Conservation (phyloP, 495 filamentous ascomycete genomes). For the Cladorrhinum samala region DNA sequence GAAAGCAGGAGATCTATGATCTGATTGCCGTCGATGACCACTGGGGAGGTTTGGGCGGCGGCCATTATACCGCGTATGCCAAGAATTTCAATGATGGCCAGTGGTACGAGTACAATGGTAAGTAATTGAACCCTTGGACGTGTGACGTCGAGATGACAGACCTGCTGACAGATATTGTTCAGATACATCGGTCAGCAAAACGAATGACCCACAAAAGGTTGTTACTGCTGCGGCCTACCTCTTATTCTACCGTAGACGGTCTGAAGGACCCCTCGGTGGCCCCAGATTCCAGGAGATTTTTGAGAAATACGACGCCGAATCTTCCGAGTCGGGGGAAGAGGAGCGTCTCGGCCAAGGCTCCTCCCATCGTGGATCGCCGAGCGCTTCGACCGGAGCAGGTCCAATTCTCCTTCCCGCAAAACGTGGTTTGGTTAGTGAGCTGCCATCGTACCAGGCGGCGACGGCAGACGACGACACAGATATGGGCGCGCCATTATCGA, state of each 20-base stretch:
- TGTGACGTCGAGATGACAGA: not conserved
- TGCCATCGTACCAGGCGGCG: conserved; percentile 17
- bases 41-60: conserved; percentile 83
- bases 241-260: conserved; percentile 90
- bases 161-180: conserved; percentile 5
- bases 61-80: conserved; percentile 91
- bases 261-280: conserved; percentile 68
- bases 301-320: conserved; percentile 40
- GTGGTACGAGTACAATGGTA: conserved; percentile 97
- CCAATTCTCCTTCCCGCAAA: conserved; percentile 61
- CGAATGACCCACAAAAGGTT: conserved; percentile 47
- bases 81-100: conserved; percentile 79
- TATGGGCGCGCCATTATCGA: conserved; percentile 4
- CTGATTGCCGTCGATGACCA: conserved; percentile 94
- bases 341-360: conserved; percentile 74
- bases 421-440: conserved; percentile 47
- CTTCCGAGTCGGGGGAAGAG: conserved; percentile 68
- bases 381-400: conserved; percentile 70
- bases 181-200: conserved; percentile 65
- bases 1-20: conserved; percentile 80
- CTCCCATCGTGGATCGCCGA: conserved; percentile 81
- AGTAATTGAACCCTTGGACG: conserved; percentile 21
- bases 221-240: conserved; percentile 76
- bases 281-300: conserved; percentile 63
- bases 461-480: conserved; percentile 13